These are phyloP conservation scores for Rhizophagus sp. DNA, from an alignment of 192 early-diverging fungal genomes.

Conservation along the genomic window DNA sequence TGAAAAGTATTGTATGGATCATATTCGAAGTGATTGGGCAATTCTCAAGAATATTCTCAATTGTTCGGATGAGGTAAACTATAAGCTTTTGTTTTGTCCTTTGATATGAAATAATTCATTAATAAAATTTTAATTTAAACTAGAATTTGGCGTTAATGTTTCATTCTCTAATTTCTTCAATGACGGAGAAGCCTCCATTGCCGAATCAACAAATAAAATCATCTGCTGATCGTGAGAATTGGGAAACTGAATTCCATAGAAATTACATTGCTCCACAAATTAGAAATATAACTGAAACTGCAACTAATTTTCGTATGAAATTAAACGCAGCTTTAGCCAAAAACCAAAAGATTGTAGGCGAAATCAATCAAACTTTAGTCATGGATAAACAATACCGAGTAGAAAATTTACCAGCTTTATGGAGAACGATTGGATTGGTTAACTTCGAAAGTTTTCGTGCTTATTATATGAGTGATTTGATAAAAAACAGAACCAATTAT, in stretches of 20 bases:
- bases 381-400: background rate
- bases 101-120: too few species aligned
- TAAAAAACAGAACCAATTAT: background rate
- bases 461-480: background rate
- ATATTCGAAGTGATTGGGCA: slow-evolving; percentile 27
- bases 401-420: slow-evolving; percentile 11
- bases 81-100: too few species aligned
- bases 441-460: too few species aligned
- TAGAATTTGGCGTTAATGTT: slow-evolving; percentile 14
- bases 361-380: too few species aligned
- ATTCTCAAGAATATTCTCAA: slow-evolving; percentile 10
- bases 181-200: background rate
- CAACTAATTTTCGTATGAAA: background rate
- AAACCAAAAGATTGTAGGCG: background rate
- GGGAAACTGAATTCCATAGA: slow-evolving; percentile 17
- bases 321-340: background rate
- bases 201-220: background rate
- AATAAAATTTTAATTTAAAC: too few species aligned
- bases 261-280: slow-evolving; percentile 14
- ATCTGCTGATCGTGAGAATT: background rate
- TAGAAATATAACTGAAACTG: background rate
- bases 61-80: background rate
- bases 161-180: slow-evolving; percentile 6
- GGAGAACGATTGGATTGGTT: background rate
- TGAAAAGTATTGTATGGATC: slow-evolving; percentile 1